A percentile compares a stretch with the other conserved stretches of the same genome.
Conservation (phyloP, 140 eudicot species). For the Erigeron philadelphicus region DNA sequence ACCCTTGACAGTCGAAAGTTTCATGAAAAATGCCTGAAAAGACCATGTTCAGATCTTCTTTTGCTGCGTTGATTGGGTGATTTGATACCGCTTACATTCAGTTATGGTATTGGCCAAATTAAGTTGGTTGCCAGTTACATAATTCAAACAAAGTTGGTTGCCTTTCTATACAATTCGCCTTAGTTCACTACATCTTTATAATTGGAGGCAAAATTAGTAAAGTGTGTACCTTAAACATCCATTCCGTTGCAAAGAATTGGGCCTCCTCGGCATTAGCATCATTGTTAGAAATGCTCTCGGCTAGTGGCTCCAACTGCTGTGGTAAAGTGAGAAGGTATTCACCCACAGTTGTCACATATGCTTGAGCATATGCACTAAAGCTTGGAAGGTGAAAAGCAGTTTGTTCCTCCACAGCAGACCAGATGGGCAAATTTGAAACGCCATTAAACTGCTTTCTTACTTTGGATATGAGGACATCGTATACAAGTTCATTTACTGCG, state of each 20-base stretch:
- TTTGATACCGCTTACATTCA: not conserved
- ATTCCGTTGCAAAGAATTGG: slow-evolving; percentile 94
- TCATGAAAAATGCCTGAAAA: no score
- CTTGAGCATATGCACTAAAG: slow-evolving; percentile 90
- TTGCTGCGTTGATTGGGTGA: not conserved
- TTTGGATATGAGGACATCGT: slow-evolving; percentile 90
- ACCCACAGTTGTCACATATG: slow-evolving; percentile 77
- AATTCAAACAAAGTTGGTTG: not conserved
- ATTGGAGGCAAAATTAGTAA: not conserved
- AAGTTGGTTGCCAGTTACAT: not conserved
- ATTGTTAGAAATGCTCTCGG: slow-evolving; percentile 69
- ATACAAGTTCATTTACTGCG: slow-evolving; percentile 92
- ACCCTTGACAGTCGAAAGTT: no score
- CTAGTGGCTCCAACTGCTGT: slow-evolving; percentile 95
- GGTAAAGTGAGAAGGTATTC: slow-evolving; percentile 98
- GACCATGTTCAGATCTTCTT: no score
- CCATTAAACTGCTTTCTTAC: slow-evolving; percentile 77
- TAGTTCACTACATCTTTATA: not conserved
- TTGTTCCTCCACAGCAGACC: slow-evolving; percentile 84
- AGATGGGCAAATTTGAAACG: slow-evolving; percentile 63
- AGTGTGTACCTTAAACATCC: slow-evolving; percentile 91
- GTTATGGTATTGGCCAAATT: not conserved
- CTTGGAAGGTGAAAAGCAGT: slow-evolving; percentile 78
- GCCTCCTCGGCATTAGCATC: slow-evolving; percentile 93
- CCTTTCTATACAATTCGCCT: not conserved